Evolutionary conservation across 83 land plant genomes (phyloP).

Genomic region (Picea mariana): DNA sequence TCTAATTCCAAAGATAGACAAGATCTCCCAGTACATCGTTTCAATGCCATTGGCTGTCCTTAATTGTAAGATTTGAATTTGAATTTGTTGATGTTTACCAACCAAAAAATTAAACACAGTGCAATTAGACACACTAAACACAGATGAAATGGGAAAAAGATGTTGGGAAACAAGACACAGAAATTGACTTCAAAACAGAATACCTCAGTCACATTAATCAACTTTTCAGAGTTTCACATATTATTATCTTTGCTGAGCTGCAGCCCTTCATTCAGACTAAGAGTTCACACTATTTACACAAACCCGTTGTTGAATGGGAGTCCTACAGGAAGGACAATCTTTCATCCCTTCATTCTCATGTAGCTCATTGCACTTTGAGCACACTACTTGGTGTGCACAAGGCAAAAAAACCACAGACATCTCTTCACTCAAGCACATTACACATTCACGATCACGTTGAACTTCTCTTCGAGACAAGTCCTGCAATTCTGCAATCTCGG

Average conservation of each 20-base stretch:
- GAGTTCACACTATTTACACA: slow-evolving; percentile 39
- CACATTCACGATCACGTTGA: slow-evolving; percentile 82
- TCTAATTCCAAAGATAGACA: too few species aligned
- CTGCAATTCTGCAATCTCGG: slow-evolving; percentile 25
- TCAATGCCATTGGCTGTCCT: neutral
- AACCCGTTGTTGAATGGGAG: slow-evolving; percentile 61
- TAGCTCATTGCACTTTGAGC: slow-evolving; percentile 53
- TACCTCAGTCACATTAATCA: slow-evolving; percentile 11
- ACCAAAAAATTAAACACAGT: neutral
- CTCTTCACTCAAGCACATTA: slow-evolving; percentile 85
- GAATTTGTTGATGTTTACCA: neutral
- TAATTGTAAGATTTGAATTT: neutral
- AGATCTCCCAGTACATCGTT: neutral
- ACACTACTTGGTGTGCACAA: slow-evolving; percentile 75
- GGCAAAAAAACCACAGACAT: slow-evolving; percentile 75
- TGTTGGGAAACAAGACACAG: neutral
- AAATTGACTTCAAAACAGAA: slow-evolving; percentile 6
- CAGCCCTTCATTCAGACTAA: slow-evolving; percentile 11
- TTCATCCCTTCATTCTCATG: slow-evolving; percentile 67
- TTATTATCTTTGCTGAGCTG: slow-evolving; percentile 10
- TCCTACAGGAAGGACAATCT: slow-evolving; percentile 69
- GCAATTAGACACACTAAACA: neutral
- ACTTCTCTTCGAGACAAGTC: slow-evolving; percentile 45
- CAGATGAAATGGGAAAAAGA: neutral
- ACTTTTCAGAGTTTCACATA: slow-evolving; percentile 1